Evolutionary conservation across 2,329 filamentous ascomycete species (phyloP).

Genomic region (Colletotrichum paranaense): DNA sequence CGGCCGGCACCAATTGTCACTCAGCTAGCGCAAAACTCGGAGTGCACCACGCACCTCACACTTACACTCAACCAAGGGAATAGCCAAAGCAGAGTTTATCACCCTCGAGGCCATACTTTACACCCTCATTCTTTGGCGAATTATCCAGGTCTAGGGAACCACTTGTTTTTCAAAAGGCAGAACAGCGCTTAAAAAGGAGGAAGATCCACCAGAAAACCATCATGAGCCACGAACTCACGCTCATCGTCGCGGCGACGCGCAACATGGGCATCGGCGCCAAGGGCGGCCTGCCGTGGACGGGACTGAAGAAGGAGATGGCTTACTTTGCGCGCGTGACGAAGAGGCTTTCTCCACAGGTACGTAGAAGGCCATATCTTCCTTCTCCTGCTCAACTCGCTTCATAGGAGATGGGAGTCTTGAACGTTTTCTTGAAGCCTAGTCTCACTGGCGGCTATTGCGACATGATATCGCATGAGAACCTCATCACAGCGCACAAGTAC

Average conservation of each 20-base stretch:
- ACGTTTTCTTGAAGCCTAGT: no score
- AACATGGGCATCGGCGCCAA: constrained; percentile 87
- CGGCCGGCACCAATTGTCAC: constrained; percentile 13
- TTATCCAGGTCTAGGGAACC: background rate
- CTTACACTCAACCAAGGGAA: background rate
- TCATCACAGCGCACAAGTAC: background rate
- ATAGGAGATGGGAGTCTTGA: no score
- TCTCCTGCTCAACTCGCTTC: background rate
- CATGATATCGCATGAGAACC: background rate
- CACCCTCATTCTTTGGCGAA: background rate
- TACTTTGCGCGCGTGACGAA: constrained; percentile 95
- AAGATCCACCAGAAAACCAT: background rate
- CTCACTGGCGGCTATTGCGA: no score
- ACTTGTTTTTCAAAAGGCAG: background rate
- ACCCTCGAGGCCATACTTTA: background rate
- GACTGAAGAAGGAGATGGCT: constrained; percentile 89
- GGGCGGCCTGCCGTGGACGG: constrained; percentile 88
- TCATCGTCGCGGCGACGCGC: constrained; percentile 93
- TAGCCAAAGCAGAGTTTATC: background rate
- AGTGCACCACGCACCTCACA: constrained; percentile 1
- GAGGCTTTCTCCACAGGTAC: constrained; percentile 61
- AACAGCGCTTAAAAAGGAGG: no score
- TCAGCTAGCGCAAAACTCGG: constrained; percentile 28
- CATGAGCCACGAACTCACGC: constrained; percentile 72
- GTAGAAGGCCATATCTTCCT: background rate